phyloP scores from a whole-genome alignment of 768 basidiomycete genomes.

The Lepiota subincarnata region DNA sequence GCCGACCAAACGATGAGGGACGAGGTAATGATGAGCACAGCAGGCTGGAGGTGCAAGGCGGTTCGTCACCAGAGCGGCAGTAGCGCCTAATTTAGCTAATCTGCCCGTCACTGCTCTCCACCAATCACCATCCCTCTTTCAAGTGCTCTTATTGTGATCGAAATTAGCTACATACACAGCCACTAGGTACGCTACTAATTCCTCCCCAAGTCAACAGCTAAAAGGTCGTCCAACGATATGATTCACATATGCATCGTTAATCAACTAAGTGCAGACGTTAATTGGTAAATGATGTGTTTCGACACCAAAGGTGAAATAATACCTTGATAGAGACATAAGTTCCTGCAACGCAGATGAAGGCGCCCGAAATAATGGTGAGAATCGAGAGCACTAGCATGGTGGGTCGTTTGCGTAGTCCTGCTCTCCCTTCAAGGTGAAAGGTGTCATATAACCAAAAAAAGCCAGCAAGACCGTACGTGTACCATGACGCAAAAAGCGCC shows the following conservation, averaged over 20 bases:
- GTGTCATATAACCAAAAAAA: constrained; percentile 53
- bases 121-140: background rate
- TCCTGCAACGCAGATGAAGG: constrained; percentile 50
- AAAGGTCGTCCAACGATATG: constrained; percentile 45
- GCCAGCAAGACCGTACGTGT: constrained; percentile 50
- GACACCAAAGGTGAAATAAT: constrained; percentile 14
- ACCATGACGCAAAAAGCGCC: constrained; percentile 55
- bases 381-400: constrained; percentile 32
- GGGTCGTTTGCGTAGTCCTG: constrained; percentile 27
- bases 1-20: constrained; percentile 7
- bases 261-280: constrained; percentile 29
- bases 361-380: constrained; percentile 42
- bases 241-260: constrained; percentile 38
- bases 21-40: constrained; percentile 8
- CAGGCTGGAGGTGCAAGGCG: background rate
- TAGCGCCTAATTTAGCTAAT: background rate
- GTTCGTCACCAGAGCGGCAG: background rate
- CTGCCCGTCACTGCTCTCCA: background rate
- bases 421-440: constrained; percentile 37
- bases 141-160: background rate
- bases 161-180: too few relatives aligned
- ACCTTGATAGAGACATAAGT: constrained; percentile 52
- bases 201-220: constrained; percentile 26
- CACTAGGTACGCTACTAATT: background rate
- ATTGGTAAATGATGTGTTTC: too few relatives aligned